phyloP scores from a whole-genome alignment of 352 stramenopile species.

The Globisporangium camurandrum region DNA sequence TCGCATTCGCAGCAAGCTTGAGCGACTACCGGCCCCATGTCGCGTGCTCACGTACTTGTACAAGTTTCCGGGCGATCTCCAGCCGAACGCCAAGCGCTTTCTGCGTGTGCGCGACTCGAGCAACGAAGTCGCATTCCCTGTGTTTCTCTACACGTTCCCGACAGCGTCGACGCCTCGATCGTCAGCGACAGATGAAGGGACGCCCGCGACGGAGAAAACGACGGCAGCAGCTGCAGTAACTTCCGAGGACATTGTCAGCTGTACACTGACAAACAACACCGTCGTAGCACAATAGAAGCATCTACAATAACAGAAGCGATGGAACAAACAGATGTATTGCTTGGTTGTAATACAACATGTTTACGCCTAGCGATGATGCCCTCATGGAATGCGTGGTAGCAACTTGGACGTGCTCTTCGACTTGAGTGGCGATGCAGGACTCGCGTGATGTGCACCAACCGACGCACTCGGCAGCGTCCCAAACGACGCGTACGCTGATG shows the following conservation, averaged over 20 bases:
- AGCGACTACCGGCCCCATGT: slow-evolving; percentile 25
- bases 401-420: slow-evolving; percentile 31
- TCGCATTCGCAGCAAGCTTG: slow-evolving; percentile 40
- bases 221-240: no score
- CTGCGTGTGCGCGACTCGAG: slow-evolving; percentile 28
- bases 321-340: no score
- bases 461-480: background rate
- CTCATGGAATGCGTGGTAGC: slow-evolving; percentile 21
- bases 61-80: slow-evolving; percentile 34
- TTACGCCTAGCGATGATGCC: no score
- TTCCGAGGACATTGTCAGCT: no score
- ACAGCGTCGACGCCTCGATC: background rate
- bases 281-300: no score
- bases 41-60: slow-evolving; percentile 79
- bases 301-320: no score
- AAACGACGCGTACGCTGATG: slow-evolving; percentile 11
- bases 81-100: slow-evolving; percentile 33
- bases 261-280: no score
- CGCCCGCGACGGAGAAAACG: no score
- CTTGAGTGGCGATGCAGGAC: slow-evolving; percentile 12
- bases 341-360: no score
- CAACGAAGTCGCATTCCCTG: slow-evolving; percentile 48
- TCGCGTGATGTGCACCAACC: no score
- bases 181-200: no score
- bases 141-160: slow-evolving; percentile 71